Base-by-base conservation (phyloP, 495 filamentous ascomycete genomes). In the Annulohypoxylon maeteangense region DNA sequence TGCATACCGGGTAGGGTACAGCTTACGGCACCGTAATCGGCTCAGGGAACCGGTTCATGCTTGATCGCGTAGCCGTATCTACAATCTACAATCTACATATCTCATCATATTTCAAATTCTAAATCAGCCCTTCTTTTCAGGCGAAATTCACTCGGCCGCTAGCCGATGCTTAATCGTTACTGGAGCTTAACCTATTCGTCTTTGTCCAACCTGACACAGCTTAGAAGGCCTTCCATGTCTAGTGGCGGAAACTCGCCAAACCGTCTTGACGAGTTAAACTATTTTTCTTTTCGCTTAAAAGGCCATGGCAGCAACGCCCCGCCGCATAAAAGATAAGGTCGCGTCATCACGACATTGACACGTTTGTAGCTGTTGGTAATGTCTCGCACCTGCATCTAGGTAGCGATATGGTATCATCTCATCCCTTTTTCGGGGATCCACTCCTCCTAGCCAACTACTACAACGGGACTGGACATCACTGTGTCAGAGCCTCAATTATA, bases 241-340 rank as follows among this genome's bases (percentile, higher is more conserved):
- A 66, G 42, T 31, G 16, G 51, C 51, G 40, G 62, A 22, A 50
- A 54, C 40, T 65, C 51, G 20, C 29, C 29, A 45, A 54, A 10
- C 25, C 29, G 42, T 48, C 34, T 44, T 6, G 10, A 36, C 22
- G 7, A 12, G 31, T 22, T 16, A 18, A n/a, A 18, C n/a, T 44
- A 44, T 18, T 42, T 18, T 14, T 29, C 27, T 29, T 31, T 50
- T 48, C 18, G 53, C 16, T 27, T 48, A 42, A 14, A 44, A 29
- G 14, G 14, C 31, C 7, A 18, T 8, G 5, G 12, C 31, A 27
- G 25, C 48, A 29, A 20, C 45, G 34, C 51, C 18, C 18, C 40
- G 29, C 62, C 40, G 53, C 56, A 20, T 59, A n/a, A 44, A 22
- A 58, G 63, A 67, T 59, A 67, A 67, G 63, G 63, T 53, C 42